These are phyloP conservation scores for Cryptococcus sp. DNA, from an alignment of 1,284 basidiomycete genomes.

Conservation along the genomic window DNA sequence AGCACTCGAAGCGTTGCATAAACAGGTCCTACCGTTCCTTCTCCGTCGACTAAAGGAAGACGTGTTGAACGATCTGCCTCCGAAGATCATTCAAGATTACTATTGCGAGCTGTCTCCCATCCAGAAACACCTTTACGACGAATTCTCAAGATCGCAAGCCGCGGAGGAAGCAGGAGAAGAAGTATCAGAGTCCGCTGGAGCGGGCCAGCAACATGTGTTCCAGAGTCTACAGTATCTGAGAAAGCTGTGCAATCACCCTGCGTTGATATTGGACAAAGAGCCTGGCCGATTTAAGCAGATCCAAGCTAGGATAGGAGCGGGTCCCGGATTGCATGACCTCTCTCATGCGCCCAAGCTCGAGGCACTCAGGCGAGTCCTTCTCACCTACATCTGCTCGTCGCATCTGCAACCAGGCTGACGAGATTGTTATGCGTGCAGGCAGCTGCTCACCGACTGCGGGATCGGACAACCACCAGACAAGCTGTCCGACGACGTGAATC, in stretches of 20 bases:
- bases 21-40: constrained; percentile 98
- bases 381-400: constrained; percentile 1
- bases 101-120: constrained; percentile 96
- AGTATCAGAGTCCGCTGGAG: constrained; percentile 54
- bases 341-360: constrained; percentile 91
- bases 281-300: constrained; percentile 65
- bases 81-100: constrained; percentile 99
- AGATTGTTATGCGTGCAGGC: constrained; percentile 58
- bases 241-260: constrained; percentile 97
- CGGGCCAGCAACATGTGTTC: constrained; percentile 82
- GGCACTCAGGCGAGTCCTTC: constrained; percentile 72
- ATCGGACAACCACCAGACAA: constrained; percentile 66
- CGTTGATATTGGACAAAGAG: constrained; percentile 76
- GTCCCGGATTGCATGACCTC: constrained; percentile 67
- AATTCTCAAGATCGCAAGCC: constrained; percentile 81
- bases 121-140: constrained; percentile 90
- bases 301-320: constrained; percentile 59
- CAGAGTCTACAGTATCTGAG: constrained; percentile 95
- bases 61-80: constrained; percentile 91
- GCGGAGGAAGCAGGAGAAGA: constrained; percentile 66
- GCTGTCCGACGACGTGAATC: constrained; percentile 64
- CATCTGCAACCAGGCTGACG: constrained; percentile 1
- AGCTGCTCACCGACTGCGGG: constrained; percentile 91
- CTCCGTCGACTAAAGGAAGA: constrained; percentile 96
- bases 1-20: constrained; percentile 93